Conservation (phyloP, 768 basidiomycete species). For the Amanita subjunquillea region DNA sequence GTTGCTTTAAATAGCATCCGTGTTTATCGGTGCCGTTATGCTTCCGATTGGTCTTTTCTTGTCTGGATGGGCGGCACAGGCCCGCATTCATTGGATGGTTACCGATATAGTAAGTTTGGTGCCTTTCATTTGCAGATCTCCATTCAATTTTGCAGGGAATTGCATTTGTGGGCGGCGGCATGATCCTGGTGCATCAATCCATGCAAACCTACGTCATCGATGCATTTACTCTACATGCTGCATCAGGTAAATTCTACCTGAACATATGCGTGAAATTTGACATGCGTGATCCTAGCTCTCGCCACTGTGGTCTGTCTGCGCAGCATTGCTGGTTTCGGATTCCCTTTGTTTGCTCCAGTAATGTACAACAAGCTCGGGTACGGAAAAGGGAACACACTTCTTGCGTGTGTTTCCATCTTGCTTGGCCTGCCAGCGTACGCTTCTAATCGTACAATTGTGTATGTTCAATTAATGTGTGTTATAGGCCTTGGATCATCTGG, state of each 20-base stretch:
- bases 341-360: constrained; percentile 65
- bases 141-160: constrained; percentile 34
- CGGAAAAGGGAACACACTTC: constrained; percentile 58
- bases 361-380: constrained; percentile 61
- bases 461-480: too few species aligned
- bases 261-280: not conserved
- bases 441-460: not conserved
- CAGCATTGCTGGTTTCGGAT: constrained; percentile 59
- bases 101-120: constrained; percentile 43
- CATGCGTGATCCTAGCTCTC: constrained; percentile 28
- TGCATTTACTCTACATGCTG: constrained; percentile 53
- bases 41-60: not conserved
- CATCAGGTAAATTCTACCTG: constrained; percentile 36
- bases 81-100: not conserved
- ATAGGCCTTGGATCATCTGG: constrained; percentile 11
- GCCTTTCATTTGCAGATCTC: not conserved
- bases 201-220: constrained; percentile 66
- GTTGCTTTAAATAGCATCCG: constrained; percentile 16
- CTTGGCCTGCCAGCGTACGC: constrained; percentile 39
- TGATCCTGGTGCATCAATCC: constrained; percentile 49
- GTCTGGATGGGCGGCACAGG: not conserved
- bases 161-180: constrained; percentile 41
- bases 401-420: constrained; percentile 46
- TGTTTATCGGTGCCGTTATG: not conserved
- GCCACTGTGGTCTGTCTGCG: constrained; percentile 57